Conservation (phyloP, 2,329 filamentous ascomycete species). For the Aspergillus jensenii region DNA sequence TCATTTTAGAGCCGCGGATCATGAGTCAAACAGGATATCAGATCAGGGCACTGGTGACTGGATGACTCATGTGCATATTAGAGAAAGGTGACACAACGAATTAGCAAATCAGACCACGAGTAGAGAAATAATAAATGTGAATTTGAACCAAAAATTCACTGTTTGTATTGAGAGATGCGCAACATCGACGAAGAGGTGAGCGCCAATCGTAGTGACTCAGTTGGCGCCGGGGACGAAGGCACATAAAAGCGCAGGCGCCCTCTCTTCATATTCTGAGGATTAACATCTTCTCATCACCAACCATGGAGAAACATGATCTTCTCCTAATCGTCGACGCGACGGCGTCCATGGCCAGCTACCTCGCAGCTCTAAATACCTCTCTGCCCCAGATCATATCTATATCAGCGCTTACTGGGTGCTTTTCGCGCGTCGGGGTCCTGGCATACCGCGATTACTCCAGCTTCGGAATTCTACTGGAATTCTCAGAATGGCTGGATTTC, state of each 20-base stretch:
- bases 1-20: neutral
- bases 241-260: too few relatives aligned
- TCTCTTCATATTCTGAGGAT: too few relatives aligned
- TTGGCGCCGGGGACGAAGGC: too few relatives aligned
- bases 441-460: slow-evolving; percentile 53
- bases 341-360: slow-evolving; percentile 31
- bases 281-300: neutral
- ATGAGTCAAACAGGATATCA: neutral
- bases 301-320: slow-evolving; percentile 15
- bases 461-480: slow-evolving; percentile 44
- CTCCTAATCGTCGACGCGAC: slow-evolving; percentile 20
- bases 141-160: too few relatives aligned
- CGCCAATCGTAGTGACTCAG: too few relatives aligned
- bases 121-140: too few relatives aligned
- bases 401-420: slow-evolving; percentile 50
- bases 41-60: too few relatives aligned
- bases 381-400: slow-evolving; percentile 54
- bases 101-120: too few relatives aligned
- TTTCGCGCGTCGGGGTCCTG: slow-evolving; percentile 52
- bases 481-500: slow-evolving; percentile 50
- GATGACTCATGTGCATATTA: too few relatives aligned
- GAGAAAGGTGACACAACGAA: too few relatives aligned
- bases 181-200: too few relatives aligned
- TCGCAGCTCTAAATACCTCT: slow-evolving; percentile 46
- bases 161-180: too few relatives aligned